Conservation (phyloP, 2,329 filamentous ascomycete genomes). For the Fragosphaeria purpurea region DNA sequence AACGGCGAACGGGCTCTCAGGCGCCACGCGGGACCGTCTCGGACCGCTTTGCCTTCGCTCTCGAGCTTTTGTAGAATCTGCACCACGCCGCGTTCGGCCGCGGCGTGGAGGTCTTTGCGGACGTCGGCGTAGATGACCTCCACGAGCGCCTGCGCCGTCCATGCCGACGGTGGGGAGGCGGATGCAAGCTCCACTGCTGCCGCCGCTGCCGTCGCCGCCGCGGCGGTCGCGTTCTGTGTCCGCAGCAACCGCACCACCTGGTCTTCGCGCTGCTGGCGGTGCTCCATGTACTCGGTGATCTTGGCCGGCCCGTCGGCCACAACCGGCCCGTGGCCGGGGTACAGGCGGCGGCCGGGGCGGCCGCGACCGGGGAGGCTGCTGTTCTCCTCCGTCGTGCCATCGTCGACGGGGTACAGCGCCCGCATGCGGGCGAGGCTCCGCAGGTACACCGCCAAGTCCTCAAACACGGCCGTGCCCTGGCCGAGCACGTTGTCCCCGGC, state of each 20-base stretch:
- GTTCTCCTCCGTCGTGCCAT: constrained; percentile 35
- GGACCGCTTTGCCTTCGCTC: constrained; percentile 56
- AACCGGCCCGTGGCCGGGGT: constrained; percentile 79
- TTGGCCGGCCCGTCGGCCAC: constrained; percentile 61
- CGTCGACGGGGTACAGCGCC: constrained; percentile 50
- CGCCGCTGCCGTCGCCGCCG: background rate
- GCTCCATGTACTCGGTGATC: constrained; percentile 73
- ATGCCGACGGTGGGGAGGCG: constrained; percentile 22
- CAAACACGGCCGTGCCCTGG: constrained; percentile 64
- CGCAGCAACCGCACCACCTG: constrained; percentile 61
- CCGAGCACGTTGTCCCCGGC: constrained; percentile 68
- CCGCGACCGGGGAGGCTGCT: constrained; percentile 20
- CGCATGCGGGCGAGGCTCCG: constrained; percentile 51
- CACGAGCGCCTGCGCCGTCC: constrained; percentile 75
- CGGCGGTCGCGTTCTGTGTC: constrained; percentile 13
- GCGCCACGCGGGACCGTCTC: constrained; percentile 31
- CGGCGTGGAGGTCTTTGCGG: constrained; percentile 60
- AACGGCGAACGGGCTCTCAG: constrained; percentile 32
- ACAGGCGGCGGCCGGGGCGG: constrained; percentile 60
- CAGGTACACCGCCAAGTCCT: constrained; percentile 55
- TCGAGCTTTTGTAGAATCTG: constrained; percentile 74
- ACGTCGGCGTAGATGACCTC: constrained; percentile 76
- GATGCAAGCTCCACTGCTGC: too few relatives aligned
- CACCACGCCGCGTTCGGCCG: constrained; percentile 65
- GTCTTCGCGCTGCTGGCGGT: constrained; percentile 68